Evolutionary conservation across 2,329 filamentous ascomycete species (phyloP).

Genomic region (Cladophialophora yegresii): DNA sequence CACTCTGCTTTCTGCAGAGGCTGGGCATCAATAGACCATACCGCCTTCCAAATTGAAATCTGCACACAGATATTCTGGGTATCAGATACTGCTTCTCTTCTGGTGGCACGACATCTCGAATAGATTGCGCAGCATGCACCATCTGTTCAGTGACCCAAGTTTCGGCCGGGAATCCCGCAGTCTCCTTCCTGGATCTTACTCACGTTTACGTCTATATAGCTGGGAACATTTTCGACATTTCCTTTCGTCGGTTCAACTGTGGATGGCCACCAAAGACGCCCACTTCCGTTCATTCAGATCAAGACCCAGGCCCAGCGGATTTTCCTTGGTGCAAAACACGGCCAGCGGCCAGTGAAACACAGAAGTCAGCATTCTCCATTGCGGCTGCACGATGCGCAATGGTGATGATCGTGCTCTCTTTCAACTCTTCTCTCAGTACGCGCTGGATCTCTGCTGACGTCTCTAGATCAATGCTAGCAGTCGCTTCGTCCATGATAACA

Average conservation of each 20-base stretch:
- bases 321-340: constrained; percentile 25
- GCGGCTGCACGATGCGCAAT: constrained; percentile 67
- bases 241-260: background rate
- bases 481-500: constrained; percentile 67
- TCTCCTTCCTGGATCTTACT: background rate
- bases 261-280: background rate
- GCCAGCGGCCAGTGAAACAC: constrained; percentile 22
- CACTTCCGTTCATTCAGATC: background rate
- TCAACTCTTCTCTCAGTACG: constrained; percentile 59
- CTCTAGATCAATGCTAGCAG: constrained; percentile 64
- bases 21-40: too few relatives aligned
- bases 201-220: background rate
- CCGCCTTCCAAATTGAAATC: background rate
- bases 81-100: background rate
- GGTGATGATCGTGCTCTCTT: constrained; percentile 61
- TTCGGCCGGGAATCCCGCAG: background rate
- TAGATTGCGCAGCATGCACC: background rate
- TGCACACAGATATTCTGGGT: background rate
- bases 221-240: background rate
- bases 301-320: constrained; percentile 14
- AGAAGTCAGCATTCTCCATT: constrained; percentile 44
- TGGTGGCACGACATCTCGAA: background rate
- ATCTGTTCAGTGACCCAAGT: background rate
- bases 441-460: constrained; percentile 59
- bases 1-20: background rate